Evolutionary conservation across 441 rosid genomes (phyloP), one percentile per base, ranked within the genome.

Genomic region (Adansonia gregorii): DNA sequence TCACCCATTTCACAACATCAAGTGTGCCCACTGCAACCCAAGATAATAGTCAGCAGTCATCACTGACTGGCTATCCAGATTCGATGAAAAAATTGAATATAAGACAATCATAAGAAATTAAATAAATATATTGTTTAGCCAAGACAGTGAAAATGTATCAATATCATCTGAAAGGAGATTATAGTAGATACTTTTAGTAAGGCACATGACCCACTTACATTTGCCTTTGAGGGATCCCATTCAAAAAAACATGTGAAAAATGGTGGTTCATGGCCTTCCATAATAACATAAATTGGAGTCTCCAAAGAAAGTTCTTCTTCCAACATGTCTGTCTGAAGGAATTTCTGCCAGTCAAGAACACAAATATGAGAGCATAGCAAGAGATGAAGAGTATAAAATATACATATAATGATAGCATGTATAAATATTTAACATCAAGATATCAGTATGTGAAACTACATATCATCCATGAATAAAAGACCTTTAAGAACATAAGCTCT

Each of bases 161-260:
- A 73, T 20, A 73, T 58, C 55, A 58, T 59, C 43, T 12, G 31
- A 43, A 12, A 73, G 19, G 54, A 73, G 24, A 43, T 19, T 14
- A 56, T 22, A 73, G 64, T 12, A 60, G 54, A 41, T 41, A 41
- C 52, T 59, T 20, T 14, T 31, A 74, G 9, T 19, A 51, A 10
- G 61, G 72, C 24, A 71, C 54, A 19, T 56, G 60, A 39, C 74
- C 45, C 59, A 83, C 97, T 90, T 88, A 94, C 98, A 86, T 86
- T 84, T 22, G 97, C 89, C 84, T 89, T 90, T 1, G 88, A 88
- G 58, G 88, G 83, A 87, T 94, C 97, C 98, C 98, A 94, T 76
- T 89, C 78, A 75, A 93, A 94, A 85, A 90, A 90, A 82, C 73
- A 60, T 68, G 98, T 93, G 88, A 94, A 95, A 82, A 92, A 90